Evolutionary conservation across 768 basidiomycete species (phyloP).

Genomic region (Phlebiopsis gigantea): DNA sequence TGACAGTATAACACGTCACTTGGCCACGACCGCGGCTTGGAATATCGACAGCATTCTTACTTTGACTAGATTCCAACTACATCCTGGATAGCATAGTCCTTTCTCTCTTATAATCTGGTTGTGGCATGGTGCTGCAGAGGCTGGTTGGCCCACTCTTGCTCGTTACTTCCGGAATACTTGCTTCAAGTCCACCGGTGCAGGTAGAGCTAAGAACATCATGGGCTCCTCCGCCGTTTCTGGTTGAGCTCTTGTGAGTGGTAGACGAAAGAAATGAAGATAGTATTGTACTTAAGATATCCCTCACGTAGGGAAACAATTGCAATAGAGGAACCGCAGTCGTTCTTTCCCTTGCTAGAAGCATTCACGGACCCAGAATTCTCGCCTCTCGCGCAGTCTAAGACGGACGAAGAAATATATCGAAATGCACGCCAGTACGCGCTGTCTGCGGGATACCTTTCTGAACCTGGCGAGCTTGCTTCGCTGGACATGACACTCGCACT

Average conservation of each 20-base stretch:
- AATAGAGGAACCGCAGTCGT: slow-evolving; percentile 63
- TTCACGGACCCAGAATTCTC: slow-evolving; percentile 48
- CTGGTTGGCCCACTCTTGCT: background rate
- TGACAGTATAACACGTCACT: background rate
- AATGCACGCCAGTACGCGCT: slow-evolving; percentile 47
- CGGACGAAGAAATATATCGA: slow-evolving; percentile 49
- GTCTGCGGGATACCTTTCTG: slow-evolving; percentile 41
- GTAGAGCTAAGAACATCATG: slow-evolving; percentile 33
- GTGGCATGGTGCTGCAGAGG: background rate
- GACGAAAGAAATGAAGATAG: background rate
- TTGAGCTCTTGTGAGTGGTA: slow-evolving; percentile 30
- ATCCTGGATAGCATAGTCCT: background rate
- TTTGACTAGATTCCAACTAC: background rate
- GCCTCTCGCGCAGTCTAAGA: slow-evolving; percentile 29
- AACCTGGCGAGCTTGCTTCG: slow-evolving; percentile 44
- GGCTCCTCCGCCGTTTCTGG: slow-evolving; percentile 27
- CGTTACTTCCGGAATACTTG: background rate
- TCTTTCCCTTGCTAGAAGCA: slow-evolving; percentile 71
- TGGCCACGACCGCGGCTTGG: background rate
- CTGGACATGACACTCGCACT: slow-evolving; percentile 73
- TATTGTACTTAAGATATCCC: slow-evolving; percentile 2
- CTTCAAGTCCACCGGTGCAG: slow-evolving; percentile 28
- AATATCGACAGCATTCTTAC: background rate
- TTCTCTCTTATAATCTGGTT: background rate
- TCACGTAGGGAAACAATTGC: slow-evolving; percentile 73